Evolutionary conservation across 345 rosid species (phyloP).

Genomic region (Pugionium cornutum): DNA sequence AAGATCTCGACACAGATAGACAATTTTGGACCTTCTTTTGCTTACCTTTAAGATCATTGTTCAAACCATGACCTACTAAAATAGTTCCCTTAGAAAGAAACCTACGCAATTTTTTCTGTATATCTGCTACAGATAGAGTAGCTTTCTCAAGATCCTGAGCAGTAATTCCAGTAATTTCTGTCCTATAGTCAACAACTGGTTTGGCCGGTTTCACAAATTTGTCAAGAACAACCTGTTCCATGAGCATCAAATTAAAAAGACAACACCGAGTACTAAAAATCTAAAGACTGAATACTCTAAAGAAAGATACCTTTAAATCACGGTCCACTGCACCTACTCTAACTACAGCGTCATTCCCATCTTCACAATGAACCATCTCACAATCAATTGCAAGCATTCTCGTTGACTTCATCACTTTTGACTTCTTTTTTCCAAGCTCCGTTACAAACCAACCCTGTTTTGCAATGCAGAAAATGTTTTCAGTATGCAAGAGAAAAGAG

Average conservation of each 20-base stretch:
- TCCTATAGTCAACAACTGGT: constrained; percentile 64
- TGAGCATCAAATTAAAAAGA: not conserved
- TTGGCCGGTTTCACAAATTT: constrained; percentile 62
- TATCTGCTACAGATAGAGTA: constrained; percentile 53
- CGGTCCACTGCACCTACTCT: constrained; percentile 72
- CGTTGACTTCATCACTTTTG: constrained; percentile 43
- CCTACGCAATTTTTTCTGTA: constrained; percentile 64
- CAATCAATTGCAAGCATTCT: constrained; percentile 72
- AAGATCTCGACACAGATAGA: too few species aligned
- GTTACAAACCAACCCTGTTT: constrained; percentile 70
- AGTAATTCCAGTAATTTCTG: constrained; percentile 71
- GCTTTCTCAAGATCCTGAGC: constrained; percentile 56
- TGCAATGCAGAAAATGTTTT: not conserved
- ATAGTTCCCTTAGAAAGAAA: constrained; percentile 56
- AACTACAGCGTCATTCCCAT: constrained; percentile 85
- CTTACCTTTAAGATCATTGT: constrained; percentile 69
- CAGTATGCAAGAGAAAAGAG: not conserved
- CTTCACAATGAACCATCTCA: constrained; percentile 96
- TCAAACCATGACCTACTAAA: constrained; percentile 77
- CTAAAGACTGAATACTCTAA: not conserved
- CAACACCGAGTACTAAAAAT: constrained; percentile 1
- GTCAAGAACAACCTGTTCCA: constrained; percentile 62
- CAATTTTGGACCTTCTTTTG: too few species aligned
- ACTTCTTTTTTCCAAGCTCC: constrained; percentile 41
- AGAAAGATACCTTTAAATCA: constrained; percentile 48